Evolutionary conservation across 1,284 basidiomycete species (phyloP).

Genomic region (Ustilago crameri): DNA sequence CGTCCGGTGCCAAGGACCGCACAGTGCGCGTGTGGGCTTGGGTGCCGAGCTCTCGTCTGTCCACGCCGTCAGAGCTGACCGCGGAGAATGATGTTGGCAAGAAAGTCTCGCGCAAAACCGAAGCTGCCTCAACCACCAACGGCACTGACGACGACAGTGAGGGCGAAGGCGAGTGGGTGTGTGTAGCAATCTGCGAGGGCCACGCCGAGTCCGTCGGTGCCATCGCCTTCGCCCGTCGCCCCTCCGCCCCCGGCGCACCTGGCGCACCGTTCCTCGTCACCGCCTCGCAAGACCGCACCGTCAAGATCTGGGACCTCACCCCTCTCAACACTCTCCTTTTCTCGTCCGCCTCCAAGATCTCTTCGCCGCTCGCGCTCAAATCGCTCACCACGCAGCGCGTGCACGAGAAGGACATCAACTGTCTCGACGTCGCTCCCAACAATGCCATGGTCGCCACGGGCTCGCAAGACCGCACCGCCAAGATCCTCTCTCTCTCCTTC

Average conservation of each 20-base stretch:
- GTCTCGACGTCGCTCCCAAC: constrained; percentile 91
- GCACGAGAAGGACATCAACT: constrained; percentile 99
- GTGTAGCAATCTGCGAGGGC: constrained; percentile 88
- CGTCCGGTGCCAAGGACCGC: constrained; percentile 91
- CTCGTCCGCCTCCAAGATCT: neutral
- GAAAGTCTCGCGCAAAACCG: constrained; percentile 5
- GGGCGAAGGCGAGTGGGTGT: constrained; percentile 75
- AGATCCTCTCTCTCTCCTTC: constrained; percentile 84
- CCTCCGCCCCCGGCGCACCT: constrained; percentile 12
- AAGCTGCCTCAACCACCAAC: neutral
- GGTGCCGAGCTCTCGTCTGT: constrained; percentile 60
- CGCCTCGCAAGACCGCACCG: constrained; percentile 94
- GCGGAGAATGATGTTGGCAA: constrained; percentile 14
- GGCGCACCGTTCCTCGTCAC: constrained; percentile 75
- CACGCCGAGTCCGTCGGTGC: constrained; percentile 95
- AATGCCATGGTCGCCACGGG: constrained; percentile 89
- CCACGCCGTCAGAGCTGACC: neutral
- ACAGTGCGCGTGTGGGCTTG: constrained; percentile 83
- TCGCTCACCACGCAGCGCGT: constrained; percentile 90
- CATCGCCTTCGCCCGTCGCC: constrained; percentile 74
- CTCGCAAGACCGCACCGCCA: constrained; percentile 94
- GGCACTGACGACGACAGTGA: neutral
- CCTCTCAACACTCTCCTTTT: constrained; percentile 32
- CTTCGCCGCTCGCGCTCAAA: constrained; percentile 71
- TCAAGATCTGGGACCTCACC: constrained; percentile 92